Evolutionary conservation across 2,329 filamentous ascomycete species (phyloP).

Genomic region (Xylaria sp.): DNA sequence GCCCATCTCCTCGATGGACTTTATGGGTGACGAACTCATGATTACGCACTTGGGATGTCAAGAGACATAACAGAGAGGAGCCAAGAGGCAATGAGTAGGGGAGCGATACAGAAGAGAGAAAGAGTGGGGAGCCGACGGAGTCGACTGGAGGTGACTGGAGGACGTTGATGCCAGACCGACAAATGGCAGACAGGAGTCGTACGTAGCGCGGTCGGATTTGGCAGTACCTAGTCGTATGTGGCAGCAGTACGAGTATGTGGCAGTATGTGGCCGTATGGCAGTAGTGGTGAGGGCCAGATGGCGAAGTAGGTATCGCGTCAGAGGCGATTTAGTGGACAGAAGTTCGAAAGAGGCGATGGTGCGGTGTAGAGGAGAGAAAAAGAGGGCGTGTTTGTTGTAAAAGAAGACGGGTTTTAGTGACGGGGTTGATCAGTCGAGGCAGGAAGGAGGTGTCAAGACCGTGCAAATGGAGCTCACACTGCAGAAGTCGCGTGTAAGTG

Average conservation of each 20-base stretch:
- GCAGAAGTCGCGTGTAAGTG: constrained; percentile 22
- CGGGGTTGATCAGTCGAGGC: not conserved
- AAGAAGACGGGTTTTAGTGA: not conserved
- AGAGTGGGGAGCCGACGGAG: constrained; percentile 14
- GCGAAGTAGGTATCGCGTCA: not conserved
- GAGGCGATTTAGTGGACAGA: not conserved
- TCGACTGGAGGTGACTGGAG: not conserved
- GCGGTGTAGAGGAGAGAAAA: not conserved
- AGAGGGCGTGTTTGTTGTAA: not conserved
- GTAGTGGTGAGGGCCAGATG: not conserved
- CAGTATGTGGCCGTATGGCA: not conserved
- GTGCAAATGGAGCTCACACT: constrained; percentile 17
- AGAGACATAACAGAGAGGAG: constrained; percentile 26
- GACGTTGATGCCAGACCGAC: not conserved
- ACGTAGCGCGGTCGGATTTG: not conserved
- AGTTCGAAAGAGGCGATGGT: not conserved
- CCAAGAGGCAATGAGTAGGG: constrained; percentile 6
- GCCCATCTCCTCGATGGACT: constrained; percentile 30
- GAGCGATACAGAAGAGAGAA: not conserved
- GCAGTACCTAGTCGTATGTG: not conserved
- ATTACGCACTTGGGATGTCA: constrained; percentile 16
- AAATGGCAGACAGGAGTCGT: not conserved
- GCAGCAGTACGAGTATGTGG: not conserved
- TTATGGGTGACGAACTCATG: constrained; percentile 29
- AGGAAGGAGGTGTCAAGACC: constrained; percentile 5